Evolutionary conservation across 2,329 filamentous ascomycete genomes (phyloP).

Genomic region (Apiospora hydei): DNA sequence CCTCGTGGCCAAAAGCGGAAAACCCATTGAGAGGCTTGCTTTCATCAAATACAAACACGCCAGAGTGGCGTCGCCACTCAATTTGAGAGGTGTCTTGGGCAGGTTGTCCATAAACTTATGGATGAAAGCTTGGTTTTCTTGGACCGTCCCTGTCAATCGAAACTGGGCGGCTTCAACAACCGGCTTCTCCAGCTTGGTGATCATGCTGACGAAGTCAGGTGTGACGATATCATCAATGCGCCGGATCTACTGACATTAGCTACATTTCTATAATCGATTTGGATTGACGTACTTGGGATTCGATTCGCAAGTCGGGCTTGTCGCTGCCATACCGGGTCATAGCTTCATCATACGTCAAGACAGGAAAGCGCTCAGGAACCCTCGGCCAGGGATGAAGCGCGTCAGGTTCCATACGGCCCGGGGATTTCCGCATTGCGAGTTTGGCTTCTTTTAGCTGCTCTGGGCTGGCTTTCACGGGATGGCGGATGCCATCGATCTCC

Average conservation of each 20-base stretch:
- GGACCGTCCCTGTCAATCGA: slow-evolving; percentile 47
- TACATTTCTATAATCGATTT: not conserved
- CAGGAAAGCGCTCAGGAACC: not conserved
- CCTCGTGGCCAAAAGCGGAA: slow-evolving; percentile 51
- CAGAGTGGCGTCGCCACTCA: slow-evolving; percentile 77
- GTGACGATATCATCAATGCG: slow-evolving; percentile 70
- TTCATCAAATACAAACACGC: slow-evolving; percentile 77
- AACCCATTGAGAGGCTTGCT: slow-evolving; percentile 79
- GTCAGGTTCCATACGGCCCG: not conserved
- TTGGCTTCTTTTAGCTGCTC: not conserved
- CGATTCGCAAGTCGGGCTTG: slow-evolving; percentile 87
- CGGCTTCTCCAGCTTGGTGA: slow-evolving; percentile 72
- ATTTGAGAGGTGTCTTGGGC: slow-evolving; percentile 64
- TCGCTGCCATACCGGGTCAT: slow-evolving; percentile 87
- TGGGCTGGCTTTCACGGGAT: slow-evolving; percentile 42
- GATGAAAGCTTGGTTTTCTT: slow-evolving; percentile 48
- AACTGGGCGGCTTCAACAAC: slow-evolving; percentile 80
- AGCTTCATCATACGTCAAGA: slow-evolving; percentile 71
- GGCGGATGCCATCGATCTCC: slow-evolving; percentile 38
- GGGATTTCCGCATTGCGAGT: not conserved
- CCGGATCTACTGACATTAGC: slow-evolving; percentile 59
- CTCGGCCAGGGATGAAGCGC: not conserved
- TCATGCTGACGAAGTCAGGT: slow-evolving; percentile 73
- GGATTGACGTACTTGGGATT: slow-evolving; percentile 61
- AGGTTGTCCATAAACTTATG: slow-evolving; percentile 73